Base-by-base conservation (phyloP, 345 rosid species). In the Syzygium grande region DNA sequence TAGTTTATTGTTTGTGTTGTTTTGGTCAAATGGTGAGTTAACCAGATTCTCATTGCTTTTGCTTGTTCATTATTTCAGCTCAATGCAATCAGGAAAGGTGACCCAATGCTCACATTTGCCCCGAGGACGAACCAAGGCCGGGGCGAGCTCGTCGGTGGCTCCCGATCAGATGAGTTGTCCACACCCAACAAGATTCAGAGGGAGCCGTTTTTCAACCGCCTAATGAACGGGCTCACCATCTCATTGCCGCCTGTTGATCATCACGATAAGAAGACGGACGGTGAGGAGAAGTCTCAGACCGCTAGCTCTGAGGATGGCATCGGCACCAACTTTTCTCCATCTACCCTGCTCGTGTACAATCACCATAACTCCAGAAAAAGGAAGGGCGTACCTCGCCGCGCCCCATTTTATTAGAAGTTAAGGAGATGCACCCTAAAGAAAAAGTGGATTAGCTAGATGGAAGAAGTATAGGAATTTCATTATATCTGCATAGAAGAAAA, bases 351-450 rank as follows among this genome's bases (percentile, higher is more conserved):
- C 29, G 91, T 93, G 17, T 94, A 89, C 94, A 94, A 92, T 80
- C 95, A 94, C 87, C 85, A 90, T 86, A 96, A 95, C 89, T 94
- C 98, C 51, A 92, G 96, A 87, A 90, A 98, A 77, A 90, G 98
- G 86, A 97, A 97, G 93, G 96, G 98, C 27, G 91, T 93, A 6
- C 99, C 99, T 61, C 98, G 93, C 86, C 98, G 99, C 29, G 95
- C 99, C 52, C 98, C 99, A 29, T 93, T 95, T 73, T 51, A 19
- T 11, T 84, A 53, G 25, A 49, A 51, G 15, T 51, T 3, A 9
- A 15, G 27, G 38, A n/a, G 12, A 15, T 49, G 11, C 34, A 8
- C 55, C 55, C 17, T 10, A 9, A 73, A 30, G 34, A 30, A 73
- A 19, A 58, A 38, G 23, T 34, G 41, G 79, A 68, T 21, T 38